phyloP scores from a whole-genome alignment of 202 grass and related monocot species.

The Carex sylvatica region DNA sequence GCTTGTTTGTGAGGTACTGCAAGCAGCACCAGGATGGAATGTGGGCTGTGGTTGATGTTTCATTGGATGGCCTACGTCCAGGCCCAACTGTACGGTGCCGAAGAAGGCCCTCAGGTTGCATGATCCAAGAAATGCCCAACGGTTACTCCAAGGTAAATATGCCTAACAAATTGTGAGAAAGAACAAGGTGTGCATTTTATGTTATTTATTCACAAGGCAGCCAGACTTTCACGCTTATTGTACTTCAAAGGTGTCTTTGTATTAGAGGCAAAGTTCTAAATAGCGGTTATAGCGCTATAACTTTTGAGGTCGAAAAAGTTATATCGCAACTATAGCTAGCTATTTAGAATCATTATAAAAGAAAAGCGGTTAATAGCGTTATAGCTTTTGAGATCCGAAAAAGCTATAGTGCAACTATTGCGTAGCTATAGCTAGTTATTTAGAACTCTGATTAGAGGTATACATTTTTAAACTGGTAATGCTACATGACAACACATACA shows the following conservation, averaged over 20 bases:
- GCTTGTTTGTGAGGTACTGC: conserved; percentile 82
- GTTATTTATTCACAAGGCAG: neutral
- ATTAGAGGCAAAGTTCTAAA: too few species aligned
- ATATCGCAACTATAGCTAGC: too few species aligned
- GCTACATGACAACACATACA: neutral
- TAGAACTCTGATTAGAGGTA: neutral
- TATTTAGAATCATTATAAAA: too few species aligned
- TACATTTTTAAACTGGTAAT: neutral
- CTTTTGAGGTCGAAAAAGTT: too few species aligned
- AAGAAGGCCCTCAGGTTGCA: conserved; percentile 63
- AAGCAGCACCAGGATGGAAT: conserved; percentile 72
- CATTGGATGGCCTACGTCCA: conserved; percentile 50
- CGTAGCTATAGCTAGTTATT: too few species aligned
- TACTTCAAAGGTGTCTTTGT: neutral
- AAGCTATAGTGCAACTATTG: too few species aligned
- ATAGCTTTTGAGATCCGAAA: too few species aligned
- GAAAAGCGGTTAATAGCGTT: too few species aligned
- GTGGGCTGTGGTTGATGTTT: conserved; percentile 96
- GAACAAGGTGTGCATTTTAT: neutral
- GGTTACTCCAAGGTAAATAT: conserved; percentile 69
- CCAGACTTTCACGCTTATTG: neutral
- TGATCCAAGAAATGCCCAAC: conserved; percentile 78
- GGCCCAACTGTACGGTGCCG: conserved; percentile 17
- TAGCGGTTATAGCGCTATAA: too few species aligned
- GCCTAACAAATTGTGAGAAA: neutral